Evolutionary conservation across 169 alveolate species (phyloP), one percentile per base, ranked within the genome.

Genomic region (Plasmodium vivax): DNA sequence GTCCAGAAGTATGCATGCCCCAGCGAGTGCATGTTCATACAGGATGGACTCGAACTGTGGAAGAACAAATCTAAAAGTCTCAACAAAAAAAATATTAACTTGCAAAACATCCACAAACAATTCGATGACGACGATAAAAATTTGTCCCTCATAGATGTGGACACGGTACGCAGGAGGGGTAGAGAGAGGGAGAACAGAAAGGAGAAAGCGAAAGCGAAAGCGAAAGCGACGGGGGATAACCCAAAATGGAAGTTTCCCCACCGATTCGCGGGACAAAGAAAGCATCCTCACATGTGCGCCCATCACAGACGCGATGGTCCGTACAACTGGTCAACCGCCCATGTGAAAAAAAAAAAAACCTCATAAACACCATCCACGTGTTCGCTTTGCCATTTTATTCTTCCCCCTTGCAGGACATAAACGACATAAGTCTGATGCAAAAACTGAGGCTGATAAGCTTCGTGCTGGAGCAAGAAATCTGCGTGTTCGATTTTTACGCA

Each of bases 41-140:
- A 92, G 77, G 95, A 92, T 82, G 95, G 95, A 9, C 72, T 92
- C 36, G 95, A 92, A 72, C 36, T 92, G n/a, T 92, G 95, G 95
- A 92, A 92, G 27, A 83, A 82, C 62, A 92, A 73, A 71, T 41
- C 95, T 16, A 82, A 92, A 43, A 38, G 47, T 62, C 3, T 41
- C 54, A 82, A 23, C 9, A 92, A 82, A 19, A 82, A 92, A 51
- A 72, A 82, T 71, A 92, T 92, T 32, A 45, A 58, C 58, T 47
- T 71, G 10, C 79, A 92, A 19, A 62, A 92, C 47, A 81, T 92
- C 2, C 83, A 92, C 82, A 92, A 92, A 75, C 41, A 71, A 14
- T 92, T 92, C 74, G 79, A 92, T 73, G 95, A 92, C 62, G 85
- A 92, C n/a, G 92, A 92, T 19, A 56, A 92, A 30, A 73, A 92